Conservation (phyloP, 129 eudicot genomes). For the Centella asiatica region DNA sequence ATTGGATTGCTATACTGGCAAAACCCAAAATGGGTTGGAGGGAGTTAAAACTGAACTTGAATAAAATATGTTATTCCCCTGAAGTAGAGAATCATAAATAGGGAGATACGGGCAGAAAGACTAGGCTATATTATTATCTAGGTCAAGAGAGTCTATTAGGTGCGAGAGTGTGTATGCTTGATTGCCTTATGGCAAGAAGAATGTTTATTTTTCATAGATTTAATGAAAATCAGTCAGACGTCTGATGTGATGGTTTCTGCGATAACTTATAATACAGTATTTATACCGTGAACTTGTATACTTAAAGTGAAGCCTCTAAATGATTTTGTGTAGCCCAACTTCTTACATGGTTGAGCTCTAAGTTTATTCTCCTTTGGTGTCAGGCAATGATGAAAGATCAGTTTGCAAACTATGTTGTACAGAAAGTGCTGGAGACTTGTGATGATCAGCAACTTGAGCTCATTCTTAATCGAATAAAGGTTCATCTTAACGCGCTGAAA, state of each 20-base stretch:
- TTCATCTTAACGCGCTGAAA: conserved; percentile 91
- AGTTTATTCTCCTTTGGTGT: neutral
- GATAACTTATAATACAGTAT: neutral
- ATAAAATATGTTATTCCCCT: too few species aligned
- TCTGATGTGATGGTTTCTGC: neutral
- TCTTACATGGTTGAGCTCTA: neutral
- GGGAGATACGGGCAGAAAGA: too few species aligned
- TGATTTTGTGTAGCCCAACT: neutral
- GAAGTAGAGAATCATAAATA: too few species aligned
- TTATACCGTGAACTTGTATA: neutral
- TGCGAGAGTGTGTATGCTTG: neutral
- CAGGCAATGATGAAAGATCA: conserved; percentile 99
- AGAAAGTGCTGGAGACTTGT: conserved; percentile 92
- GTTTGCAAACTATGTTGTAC: conserved; percentile 93
- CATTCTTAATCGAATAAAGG: conserved; percentile 76
- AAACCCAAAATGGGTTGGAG: neutral
- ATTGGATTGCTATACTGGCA: neutral
- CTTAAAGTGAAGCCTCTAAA: neutral
- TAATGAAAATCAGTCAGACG: neutral
- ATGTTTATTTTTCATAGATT: neutral
- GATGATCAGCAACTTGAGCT: conserved; percentile 88
- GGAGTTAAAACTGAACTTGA: neutral
- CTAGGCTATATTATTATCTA: too few species aligned
- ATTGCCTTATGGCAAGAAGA: neutral
- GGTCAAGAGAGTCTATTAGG: neutral